Evolutionary conservation across 352 stramenopile species (phyloP), one percentile per base, ranked within the genome.

Genomic region (Globisporangium spinosum): DNA sequence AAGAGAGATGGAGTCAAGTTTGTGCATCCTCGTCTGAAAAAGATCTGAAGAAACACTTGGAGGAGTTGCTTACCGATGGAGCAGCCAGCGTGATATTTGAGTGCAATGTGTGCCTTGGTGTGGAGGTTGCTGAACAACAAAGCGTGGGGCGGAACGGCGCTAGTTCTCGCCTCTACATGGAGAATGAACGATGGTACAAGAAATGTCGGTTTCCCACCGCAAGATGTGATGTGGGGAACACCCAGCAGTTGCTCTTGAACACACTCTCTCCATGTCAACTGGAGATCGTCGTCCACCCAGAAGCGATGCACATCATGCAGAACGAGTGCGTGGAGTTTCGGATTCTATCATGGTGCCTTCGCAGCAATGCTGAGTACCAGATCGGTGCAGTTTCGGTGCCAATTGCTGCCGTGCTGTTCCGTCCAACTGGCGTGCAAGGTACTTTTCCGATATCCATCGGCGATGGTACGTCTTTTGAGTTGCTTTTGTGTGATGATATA

Each of bases 361-460:
- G 54, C 25, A 62, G 55, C 51, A 43, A 66, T 54, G 25, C 5
- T 7, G 51, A 59, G 25, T 73, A 75, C 51, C 32, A 67, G 25
- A 29, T 84, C 38, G 79, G 73, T 3, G 55, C 23, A 38, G 69
- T 73, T 0, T 70, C 60, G 0, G 56, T 82, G 22, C 77, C 79
- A 8, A 58, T 81, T 20, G 71, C 70, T 47, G 56, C 77, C 17
- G 64, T 87, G n/a, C 55, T 85, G 6, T 84, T 76, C 62, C 72
- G 77, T 23, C 66, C 71, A 8, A 75, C 65, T n/a, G 78, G 78
- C 38, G 66, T 85, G 10, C 71, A 79, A 66, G 77, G 77, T 35
- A 71, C 74, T 10, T 87, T 85, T 58, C 70, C 77, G 2, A 69
- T 83, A 53, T 54, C 64, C 27, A 59, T 73, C 22, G 66, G 60